A percentile compares a stretch with the other conserved stretches of the same genome.
phyloP scores from a whole-genome alignment of 2,329 filamentous ascomycete species.

The Pseudomassariella vexata region DNA sequence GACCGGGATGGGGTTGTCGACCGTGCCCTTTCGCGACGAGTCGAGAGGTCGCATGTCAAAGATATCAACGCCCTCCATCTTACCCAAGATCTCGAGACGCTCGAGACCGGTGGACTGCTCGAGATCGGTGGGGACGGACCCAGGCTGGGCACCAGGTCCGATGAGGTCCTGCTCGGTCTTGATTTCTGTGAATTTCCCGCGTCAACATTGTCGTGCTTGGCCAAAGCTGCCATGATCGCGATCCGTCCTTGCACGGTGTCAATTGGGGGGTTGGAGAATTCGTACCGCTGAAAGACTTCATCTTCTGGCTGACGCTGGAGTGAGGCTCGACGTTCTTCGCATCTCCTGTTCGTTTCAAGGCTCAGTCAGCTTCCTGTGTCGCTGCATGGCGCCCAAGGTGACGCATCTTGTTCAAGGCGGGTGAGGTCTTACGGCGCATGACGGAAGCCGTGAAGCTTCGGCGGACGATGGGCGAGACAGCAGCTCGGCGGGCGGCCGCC shows the following conservation, averaged over 20 bases:
- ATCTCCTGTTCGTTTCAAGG: constrained; percentile 7
- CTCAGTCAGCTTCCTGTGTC: constrained; percentile 5
- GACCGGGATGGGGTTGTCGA: constrained; percentile 85
- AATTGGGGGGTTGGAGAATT: constrained; percentile 13
- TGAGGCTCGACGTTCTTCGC: constrained; percentile 38
- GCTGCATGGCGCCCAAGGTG: background rate
- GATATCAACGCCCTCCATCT: constrained; percentile 97
- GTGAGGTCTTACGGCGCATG: constrained; percentile 48
- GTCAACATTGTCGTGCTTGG: background rate
- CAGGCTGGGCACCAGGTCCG: constrained; percentile 72
- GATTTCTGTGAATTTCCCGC: constrained; percentile 60
- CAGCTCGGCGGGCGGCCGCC: constrained; percentile 55
- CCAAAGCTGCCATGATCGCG: background rate
- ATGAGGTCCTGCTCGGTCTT: constrained; percentile 76
- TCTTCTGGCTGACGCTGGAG: constrained; percentile 33
- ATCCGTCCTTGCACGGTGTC: constrained; percentile 1
- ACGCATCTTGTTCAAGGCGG: background rate
- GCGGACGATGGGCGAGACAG: constrained; percentile 45
- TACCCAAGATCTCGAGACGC: constrained; percentile 96
- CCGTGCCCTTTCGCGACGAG: constrained; percentile 82
- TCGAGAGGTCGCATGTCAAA: constrained; percentile 99
- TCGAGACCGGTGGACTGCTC: constrained; percentile 97
- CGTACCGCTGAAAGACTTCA: constrained; percentile 41
- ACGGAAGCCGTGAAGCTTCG: constrained; percentile 57
- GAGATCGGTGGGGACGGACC: constrained; percentile 86